These are phyloP conservation scores for Escovopsis sp. DNA, from an alignment of 2,329 filamentous ascomycete species.

Conservation along the genomic window DNA sequence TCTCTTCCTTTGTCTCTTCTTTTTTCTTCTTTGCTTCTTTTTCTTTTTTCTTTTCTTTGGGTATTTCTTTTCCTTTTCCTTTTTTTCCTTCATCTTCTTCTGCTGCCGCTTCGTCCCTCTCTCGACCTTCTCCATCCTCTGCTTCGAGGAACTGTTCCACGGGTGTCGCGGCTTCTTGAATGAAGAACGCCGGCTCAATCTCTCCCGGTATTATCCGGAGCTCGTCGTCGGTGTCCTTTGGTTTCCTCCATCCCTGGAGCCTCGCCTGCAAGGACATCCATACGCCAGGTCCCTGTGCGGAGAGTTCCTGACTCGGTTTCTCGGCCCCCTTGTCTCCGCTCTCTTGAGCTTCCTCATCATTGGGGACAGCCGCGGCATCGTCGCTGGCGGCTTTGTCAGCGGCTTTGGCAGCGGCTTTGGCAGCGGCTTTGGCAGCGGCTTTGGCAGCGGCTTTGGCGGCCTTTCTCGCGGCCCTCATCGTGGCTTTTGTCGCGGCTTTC, in stretches of 20 bases:
- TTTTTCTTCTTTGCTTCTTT: background rate
- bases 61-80: too few relatives aligned
- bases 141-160: background rate
- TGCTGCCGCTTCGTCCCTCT: too few relatives aligned
- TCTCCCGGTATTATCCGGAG: background rate
- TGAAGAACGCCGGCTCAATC: background rate
- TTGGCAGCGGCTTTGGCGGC: background rate
- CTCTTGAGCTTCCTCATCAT: too few relatives aligned
- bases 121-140: too few relatives aligned
- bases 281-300: constrained; percentile 4
- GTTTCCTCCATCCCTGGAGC: constrained; percentile 8
- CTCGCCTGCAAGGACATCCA: constrained; percentile 17
- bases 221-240: background rate
- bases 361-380: too few relatives aligned
- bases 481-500: background rate
- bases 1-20: too few relatives aligned
- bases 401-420: background rate
- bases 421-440: background rate
- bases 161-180: background rate
- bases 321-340: background rate
- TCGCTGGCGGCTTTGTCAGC: background rate
- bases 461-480: background rate
- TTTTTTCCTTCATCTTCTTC: too few relatives aligned
- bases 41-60: background rate
- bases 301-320: background rate